Conservation (phyloP, 2,329 filamentous ascomycete species). For the Fusarium domesticum region DNA sequence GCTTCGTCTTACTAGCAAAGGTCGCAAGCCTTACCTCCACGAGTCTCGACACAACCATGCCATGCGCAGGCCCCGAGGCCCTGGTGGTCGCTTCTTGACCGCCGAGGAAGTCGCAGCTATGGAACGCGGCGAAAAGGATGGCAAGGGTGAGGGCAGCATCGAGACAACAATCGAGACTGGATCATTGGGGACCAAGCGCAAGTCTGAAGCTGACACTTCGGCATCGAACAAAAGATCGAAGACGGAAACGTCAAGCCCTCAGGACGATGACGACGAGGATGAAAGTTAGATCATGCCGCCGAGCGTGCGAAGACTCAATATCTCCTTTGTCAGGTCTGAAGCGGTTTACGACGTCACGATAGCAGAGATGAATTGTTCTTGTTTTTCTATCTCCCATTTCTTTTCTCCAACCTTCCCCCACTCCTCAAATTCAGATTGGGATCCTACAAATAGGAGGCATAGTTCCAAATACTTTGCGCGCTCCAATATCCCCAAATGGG, state of each 20-base stretch:
- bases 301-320: slow-evolving; percentile 10
- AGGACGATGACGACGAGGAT: slow-evolving; percentile 44
- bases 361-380: slow-evolving; percentile 29
- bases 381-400: slow-evolving; percentile 9
- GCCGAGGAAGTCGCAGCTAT: slow-evolving; percentile 93
- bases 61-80: slow-evolving; percentile 90
- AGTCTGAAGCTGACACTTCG: slow-evolving; percentile 50
- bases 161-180: slow-evolving; percentile 25
- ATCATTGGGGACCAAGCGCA: slow-evolving; percentile 54
- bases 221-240: slow-evolving; percentile 56
- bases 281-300: slow-evolving; percentile 35
- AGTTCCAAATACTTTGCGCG: neutral
- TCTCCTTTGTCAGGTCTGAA: slow-evolving; percentile 32
- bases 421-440: slow-evolving; percentile 5
- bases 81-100: slow-evolving; percentile 91
- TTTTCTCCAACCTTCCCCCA: slow-evolving; percentile 15
- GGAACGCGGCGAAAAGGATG: slow-evolving; percentile 61
- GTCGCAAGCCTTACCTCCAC: slow-evolving; percentile 93
- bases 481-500: slow-evolving; percentile 3
- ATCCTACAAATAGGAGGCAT: slow-evolving; percentile 4
- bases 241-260: slow-evolving; percentile 44
- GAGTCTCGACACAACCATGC: slow-evolving; percentile 98
- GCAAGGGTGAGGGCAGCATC: slow-evolving; percentile 32
- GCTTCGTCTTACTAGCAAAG: slow-evolving; percentile 86
- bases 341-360: slow-evolving; percentile 39